These are phyloP conservation scores for barrel medic (Medicago truncatula) DNA, from an alignment of 306 rosid genomes.

Conservation along the genomic window MtrunA17r5.0-ANR NC_053046.1:11737001-11737500, in stretches of 20 bases:
- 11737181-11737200: no score
- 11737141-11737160: neutral
- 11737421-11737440: neutral
- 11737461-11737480: neutral
- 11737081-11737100: neutral
- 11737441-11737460: neutral
- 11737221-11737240: accelerated
- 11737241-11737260: no score
- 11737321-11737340: no score
- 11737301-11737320: no score
- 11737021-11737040: slow-evolving; percentile 35
- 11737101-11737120: slow-evolving; percentile 38
- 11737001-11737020: neutral
- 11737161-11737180: no score
- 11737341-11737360: no score
- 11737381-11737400: no score
- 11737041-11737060: slow-evolving; percentile 42
- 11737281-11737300: no score
- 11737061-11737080: slow-evolving; percentile 19
- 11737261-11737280: no score
- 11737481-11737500: no score
- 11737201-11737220: neutral
- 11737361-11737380: no score
- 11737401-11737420: no score
- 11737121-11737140: neutral